These are phyloP conservation scores for Pythium oligandrum DNA, from an alignment of 352 stramenopile genomes.

Conservation along the genomic window DNA sequence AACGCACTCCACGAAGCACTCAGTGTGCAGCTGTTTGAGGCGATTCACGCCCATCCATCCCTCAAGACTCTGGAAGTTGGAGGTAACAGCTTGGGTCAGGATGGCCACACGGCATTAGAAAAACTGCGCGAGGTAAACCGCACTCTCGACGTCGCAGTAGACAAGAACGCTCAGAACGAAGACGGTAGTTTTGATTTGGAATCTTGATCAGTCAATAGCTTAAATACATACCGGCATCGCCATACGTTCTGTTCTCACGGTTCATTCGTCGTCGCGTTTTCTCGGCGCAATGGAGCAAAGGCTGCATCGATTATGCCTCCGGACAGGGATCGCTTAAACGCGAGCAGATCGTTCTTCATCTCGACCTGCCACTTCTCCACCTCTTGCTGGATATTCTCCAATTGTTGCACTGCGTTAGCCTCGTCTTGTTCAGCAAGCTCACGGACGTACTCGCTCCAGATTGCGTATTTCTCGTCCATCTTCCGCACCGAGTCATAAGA, in stretches of 20 bases:
- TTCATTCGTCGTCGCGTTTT: conserved; percentile 12
- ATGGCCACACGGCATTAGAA: conserved; percentile 59
- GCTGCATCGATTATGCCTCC: conserved; percentile 45
- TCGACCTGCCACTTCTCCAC: conserved; percentile 71
- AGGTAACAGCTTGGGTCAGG: conserved; percentile 72
- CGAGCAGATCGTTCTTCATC: conserved; percentile 61
- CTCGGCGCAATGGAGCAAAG: conserved; percentile 33
- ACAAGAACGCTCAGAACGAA: conserved; percentile 77
- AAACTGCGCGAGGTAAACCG: conserved; percentile 49
- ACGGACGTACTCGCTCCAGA: conserved; percentile 74
- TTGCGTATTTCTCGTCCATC: conserved; percentile 60
- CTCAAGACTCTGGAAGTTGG: conserved; percentile 83
- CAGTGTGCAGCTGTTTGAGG: conserved; percentile 55
- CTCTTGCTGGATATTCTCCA: conserved; percentile 61
- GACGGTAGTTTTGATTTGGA: conserved; percentile 35
- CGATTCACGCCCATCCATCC: conserved; percentile 52
- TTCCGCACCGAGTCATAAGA: conserved; percentile 59
- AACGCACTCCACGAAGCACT: conserved; percentile 65
- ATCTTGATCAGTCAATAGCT: conserved; percentile 7
- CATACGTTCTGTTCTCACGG: not conserved
- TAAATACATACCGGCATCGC: conserved; percentile 1
- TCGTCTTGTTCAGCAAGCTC: conserved; percentile 68
- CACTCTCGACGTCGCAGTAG: conserved; percentile 62
- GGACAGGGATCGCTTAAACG: conserved; percentile 56
- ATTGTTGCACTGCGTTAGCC: conserved; percentile 43